phyloP scores from a whole-genome alignment of 2,329 filamentous ascomycete genomes.

The Apiospora aurea region DNA sequence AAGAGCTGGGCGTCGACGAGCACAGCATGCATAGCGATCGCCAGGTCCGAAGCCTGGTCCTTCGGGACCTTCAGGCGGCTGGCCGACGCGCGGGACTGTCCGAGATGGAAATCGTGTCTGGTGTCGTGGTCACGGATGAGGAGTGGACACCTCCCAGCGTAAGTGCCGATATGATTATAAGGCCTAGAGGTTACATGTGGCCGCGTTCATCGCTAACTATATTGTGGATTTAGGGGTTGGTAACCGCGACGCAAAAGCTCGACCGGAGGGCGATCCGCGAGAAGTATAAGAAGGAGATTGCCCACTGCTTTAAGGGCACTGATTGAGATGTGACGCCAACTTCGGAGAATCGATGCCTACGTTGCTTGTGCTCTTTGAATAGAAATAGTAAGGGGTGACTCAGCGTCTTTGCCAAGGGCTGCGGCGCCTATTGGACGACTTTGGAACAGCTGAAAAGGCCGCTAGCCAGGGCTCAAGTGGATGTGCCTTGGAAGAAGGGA shows the following conservation, averaged over 20 bases:
- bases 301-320: constrained; percentile 40
- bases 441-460: no score
- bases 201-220: neutral
- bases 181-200: neutral
- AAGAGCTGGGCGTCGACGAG: constrained; percentile 68
- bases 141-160: constrained; percentile 80
- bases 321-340: neutral
- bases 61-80: constrained; percentile 72
- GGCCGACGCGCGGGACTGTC: constrained; percentile 68
- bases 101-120: constrained; percentile 74
- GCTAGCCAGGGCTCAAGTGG: no score
- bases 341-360: no score
- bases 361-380: no score
- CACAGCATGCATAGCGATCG: constrained; percentile 71
- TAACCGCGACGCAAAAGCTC: constrained; percentile 75
- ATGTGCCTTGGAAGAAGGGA: no score
- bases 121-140: constrained; percentile 74
- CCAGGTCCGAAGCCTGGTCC: constrained; percentile 66
- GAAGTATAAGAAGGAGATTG: constrained; percentile 67
- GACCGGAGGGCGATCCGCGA: constrained; percentile 72
- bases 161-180: constrained; percentile 44
- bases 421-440: no score
- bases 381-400: no score
- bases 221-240: constrained; percentile 54
- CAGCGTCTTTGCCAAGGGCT: no score